Base-by-base conservation (phyloP, 441 rosid species). In the Erodium chrysanthum region DNA sequence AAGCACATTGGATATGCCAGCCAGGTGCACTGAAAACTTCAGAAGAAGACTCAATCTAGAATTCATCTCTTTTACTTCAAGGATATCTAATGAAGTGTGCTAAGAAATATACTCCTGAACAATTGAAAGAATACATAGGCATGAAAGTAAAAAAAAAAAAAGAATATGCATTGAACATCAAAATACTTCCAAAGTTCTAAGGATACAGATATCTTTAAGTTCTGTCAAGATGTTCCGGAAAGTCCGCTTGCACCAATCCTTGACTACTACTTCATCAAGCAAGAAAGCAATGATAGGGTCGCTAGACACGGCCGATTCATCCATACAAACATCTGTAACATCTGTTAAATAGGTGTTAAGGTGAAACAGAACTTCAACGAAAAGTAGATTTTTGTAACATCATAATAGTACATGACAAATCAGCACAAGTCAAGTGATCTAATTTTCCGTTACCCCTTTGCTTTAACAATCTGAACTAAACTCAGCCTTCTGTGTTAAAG, bases 241-340 rank as follows among this genome's bases (percentile, higher is more conserved):
- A 42, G 88, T 84, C 73, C 82, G 79, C 83, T 86, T 91, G 84
- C 93, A 89, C 98, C 97, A 93, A 73, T 88, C 96, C 86, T 93
- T 93, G 73, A 93, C 88, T 70, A 89, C 98, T 74, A 87, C 97
- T 85, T 94, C 98, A 81, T 94, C 98, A 82, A 94, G 74, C 96
- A 91, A 83, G 92, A 88, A 89, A 37, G 97, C 92, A 76, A 85
- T 78, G 73, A 88, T 86, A 61, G 94, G 96, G 76, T 94, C 96
- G 64, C 96, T 91, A 61, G 98, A 94, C 66, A 94, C 94, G 17
- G 98, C 97, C 75, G 83, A 81, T 85, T 94, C 98, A 73, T 94
- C 97, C 97, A 94, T 89, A 74, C 97, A 91, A 66, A 91, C 90
- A 79, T 89, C 89, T 61, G 90, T 88, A 59, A 94, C 81, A 84